Conservation (phyloP, 2,329 filamentous ascomycete genomes). For the Fusarium sp. region DNA sequence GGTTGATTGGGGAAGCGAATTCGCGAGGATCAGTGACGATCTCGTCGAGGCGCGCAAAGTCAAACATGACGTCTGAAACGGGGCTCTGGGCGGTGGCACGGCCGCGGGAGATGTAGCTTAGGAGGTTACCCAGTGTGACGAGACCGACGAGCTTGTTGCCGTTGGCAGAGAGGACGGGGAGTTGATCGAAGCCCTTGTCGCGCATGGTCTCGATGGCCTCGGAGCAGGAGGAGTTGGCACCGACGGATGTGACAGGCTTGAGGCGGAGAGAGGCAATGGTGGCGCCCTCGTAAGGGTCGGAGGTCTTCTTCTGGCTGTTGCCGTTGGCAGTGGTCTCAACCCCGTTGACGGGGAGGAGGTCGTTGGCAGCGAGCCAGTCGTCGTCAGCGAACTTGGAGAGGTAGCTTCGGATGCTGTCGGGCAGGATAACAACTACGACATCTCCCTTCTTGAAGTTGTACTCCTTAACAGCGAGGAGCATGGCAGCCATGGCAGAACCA, state of each 20-base stretch:
- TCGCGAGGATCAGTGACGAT: slow-evolving; percentile 88
- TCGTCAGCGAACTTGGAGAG: slow-evolving; percentile 98
- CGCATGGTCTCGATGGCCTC: slow-evolving; percentile 98
- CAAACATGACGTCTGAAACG: slow-evolving; percentile 94
- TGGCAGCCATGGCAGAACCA: slow-evolving; percentile 88
- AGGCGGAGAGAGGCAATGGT: slow-evolving; percentile 86
- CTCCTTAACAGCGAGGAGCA: slow-evolving; percentile 80
- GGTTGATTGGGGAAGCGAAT: slow-evolving; percentile 56
- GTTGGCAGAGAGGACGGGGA: slow-evolving; percentile 82
- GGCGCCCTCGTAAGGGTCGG: slow-evolving; percentile 79
- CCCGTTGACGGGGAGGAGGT: slow-evolving; percentile 75
- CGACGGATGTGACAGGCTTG: slow-evolving; percentile 91
- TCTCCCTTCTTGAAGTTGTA: slow-evolving; percentile 83
- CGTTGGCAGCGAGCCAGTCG: slow-evolving; percentile 97
- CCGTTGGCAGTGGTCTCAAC: slow-evolving; percentile 59
- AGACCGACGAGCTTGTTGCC: slow-evolving; percentile 84
- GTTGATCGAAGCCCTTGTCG: slow-evolving; percentile 97
- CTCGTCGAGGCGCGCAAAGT: slow-evolving; percentile 88
- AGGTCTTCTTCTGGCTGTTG: slow-evolving; percentile 50
- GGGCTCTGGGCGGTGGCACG: slow-evolving; percentile 78
- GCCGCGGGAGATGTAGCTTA: slow-evolving; percentile 87
- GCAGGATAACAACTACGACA: slow-evolving; percentile 88
- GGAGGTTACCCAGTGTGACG: slow-evolving; percentile 92
- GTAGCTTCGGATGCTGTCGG: slow-evolving; percentile 97
- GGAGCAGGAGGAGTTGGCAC: slow-evolving; percentile 75